phyloP scores from a whole-genome alignment of 805 yeast species.

The Wickerhamomyces xylosicus region DNA sequence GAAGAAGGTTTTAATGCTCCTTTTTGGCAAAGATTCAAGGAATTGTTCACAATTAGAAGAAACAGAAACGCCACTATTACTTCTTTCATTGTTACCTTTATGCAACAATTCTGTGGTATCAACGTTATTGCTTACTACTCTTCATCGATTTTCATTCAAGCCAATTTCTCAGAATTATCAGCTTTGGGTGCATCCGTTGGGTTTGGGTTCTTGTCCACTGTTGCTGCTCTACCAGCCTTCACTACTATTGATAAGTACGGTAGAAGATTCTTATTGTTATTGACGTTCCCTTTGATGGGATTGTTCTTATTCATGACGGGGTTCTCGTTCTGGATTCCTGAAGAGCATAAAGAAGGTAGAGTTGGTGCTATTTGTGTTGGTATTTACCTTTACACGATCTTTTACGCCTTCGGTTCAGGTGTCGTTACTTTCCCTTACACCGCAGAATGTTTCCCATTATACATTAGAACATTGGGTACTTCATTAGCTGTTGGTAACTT shows the following conservation, averaged over 20 bases:
- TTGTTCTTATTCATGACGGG: slow-evolving; percentile 46
- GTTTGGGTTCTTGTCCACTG: slow-evolving; percentile 67
- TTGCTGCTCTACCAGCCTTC: slow-evolving; percentile 72
- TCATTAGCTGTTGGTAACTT: slow-evolving; percentile 65
- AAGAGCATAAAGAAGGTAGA: slow-evolving; percentile 32
- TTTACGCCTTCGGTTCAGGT: slow-evolving; percentile 75
- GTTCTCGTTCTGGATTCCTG: slow-evolving; percentile 58
- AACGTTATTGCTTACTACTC: slow-evolving; percentile 80
- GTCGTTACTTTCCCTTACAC: slow-evolving; percentile 82
- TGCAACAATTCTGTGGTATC: slow-evolving; percentile 85
- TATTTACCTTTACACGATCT: slow-evolving; percentile 56
- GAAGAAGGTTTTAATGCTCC: slow-evolving; percentile 39
- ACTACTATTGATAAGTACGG: slow-evolving; percentile 68
- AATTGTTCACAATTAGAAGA: slow-evolving; percentile 58
- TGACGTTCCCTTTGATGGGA: slow-evolving; percentile 51
- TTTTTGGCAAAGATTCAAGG: slow-evolving; percentile 33
- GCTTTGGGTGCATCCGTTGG: slow-evolving; percentile 76
- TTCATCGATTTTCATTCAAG: slow-evolving; percentile 55
- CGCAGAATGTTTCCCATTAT: slow-evolving; percentile 70
- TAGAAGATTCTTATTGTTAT: slow-evolving; percentile 44
- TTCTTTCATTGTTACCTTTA: slow-evolving; percentile 70
- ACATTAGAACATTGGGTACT: slow-evolving; percentile 69
- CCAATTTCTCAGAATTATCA: slow-evolving; percentile 47
- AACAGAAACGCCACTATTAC: slow-evolving; percentile 73
- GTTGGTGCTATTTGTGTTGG: slow-evolving; percentile 60